Percentiles rank a stretch among this genome's conserved stretches.
These are phyloP conservation scores for Tetrapyrgos nigripes DNA, from an alignment of 1,284 basidiomycete genomes.

Conservation along the genomic window DNA sequence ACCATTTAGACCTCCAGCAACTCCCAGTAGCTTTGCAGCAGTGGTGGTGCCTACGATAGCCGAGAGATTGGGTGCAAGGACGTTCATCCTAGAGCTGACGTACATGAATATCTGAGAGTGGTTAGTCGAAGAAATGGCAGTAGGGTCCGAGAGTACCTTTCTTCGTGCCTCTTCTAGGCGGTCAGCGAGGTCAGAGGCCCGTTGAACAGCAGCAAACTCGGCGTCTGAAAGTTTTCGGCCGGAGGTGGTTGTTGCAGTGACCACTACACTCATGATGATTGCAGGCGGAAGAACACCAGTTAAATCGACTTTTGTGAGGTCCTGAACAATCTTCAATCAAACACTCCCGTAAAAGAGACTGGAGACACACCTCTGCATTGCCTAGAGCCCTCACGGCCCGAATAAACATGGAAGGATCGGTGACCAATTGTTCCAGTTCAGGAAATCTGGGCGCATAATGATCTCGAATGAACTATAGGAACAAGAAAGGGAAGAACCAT, in stretches of 20 bases:
- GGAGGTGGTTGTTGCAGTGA: conserved; percentile 92
- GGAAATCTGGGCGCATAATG: conserved; percentile 97
- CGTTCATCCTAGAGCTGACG: conserved; percentile 98
- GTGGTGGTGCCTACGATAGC: conserved; percentile 98
- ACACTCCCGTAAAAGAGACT: conserved; percentile 4
- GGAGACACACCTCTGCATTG: conserved; percentile 70
- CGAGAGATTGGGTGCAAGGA: conserved; percentile 97
- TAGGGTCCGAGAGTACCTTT: conserved; percentile 58
- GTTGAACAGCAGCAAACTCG: conserved; percentile 84
- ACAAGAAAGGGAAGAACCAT: conserved; percentile 22
- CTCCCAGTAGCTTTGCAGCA: conserved; percentile 97
- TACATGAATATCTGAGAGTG: conserved; percentile 88
- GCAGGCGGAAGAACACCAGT: conserved; percentile 87
- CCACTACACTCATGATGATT: conserved; percentile 94
- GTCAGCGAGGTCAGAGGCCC: conserved; percentile 89
- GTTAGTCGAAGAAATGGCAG: conserved; percentile 27
- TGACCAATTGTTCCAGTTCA: conserved; percentile 94
- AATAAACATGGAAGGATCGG: conserved; percentile 93
- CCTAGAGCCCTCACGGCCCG: conserved; percentile 89
- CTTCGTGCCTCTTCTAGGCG: conserved; percentile 88
- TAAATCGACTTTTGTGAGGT: conserved; percentile 85
- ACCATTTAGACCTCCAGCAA: conserved; percentile 92
- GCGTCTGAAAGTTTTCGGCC: conserved; percentile 75
- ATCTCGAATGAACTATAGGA: conserved; percentile 90
- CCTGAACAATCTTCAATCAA: conserved; percentile 45